Base-by-base conservation (phyloP, 345 rosid species). In the Hibiscus tridactylites region DNA sequence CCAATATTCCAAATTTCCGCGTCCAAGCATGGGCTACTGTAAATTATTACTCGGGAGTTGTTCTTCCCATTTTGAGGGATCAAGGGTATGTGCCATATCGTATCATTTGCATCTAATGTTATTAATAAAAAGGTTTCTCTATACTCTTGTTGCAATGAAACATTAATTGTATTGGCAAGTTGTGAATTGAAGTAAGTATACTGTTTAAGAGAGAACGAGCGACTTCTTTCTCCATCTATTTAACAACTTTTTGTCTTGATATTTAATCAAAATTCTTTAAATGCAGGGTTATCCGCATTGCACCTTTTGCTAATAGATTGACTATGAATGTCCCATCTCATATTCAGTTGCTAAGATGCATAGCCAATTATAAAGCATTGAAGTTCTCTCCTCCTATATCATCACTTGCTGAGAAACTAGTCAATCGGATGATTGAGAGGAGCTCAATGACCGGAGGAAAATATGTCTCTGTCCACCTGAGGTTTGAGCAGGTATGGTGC, bases 261-360 rank as follows among this genome's bases (percentile, higher is more conserved):
- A 42, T 62, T 59, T 37, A 2, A 74, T 39, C 42, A 17, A 61
- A 74, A 75, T 21, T 42, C 24, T 61, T 79, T 67, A 52, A 26
- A 72, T 82, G 81, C 86, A 94, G 98, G 85, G 95, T 90, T 74
- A 79, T 94, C 68, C 90, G 90, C 52, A 81, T 94, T 39, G 79
- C 92, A 15, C 96, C 98, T 2, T 94, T 94, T 73, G 97, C 98
- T 57, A 91, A 94, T 82, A 85, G 98, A 86, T 79, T 94, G 85
- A 88, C 97, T 15, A 94, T 94, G 98, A 84, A 85, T 79, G 90
- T 90, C 61, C 97, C 97, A 2, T 81, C 93, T 35, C 90, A 87
- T 74, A 86, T 91, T 77, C 98, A 94, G 79, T 80, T 85, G 61
- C 80, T 91, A 61, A 88, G 98, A 74, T 94, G 98, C 88, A 79